Percentiles rank a stretch among this genome's conserved stretches.
These are phyloP conservation scores for Sporothrix variecibatus DNA, from an alignment of 2,329 filamentous ascomycete species.

Conservation along the genomic window DNA sequence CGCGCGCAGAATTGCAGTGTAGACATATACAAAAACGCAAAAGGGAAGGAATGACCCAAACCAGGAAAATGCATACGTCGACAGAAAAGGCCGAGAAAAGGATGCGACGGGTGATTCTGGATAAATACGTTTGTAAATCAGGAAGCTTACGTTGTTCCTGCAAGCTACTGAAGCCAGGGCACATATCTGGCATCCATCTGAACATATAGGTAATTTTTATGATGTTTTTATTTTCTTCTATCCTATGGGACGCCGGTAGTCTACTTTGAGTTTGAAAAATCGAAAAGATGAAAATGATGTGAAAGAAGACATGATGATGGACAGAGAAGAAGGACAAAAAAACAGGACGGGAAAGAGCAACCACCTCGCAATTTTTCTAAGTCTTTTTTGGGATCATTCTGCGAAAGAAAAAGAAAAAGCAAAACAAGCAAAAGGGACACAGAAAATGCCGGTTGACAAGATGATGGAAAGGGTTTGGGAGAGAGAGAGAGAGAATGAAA, in stretches of 20 bases:
- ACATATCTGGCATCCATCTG: neutral
- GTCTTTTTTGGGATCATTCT: neutral
- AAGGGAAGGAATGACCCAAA: neutral
- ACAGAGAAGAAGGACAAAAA: neutral
- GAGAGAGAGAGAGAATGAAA: no score
- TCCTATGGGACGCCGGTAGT: constrained; percentile 22
- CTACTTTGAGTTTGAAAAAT: constrained; percentile 8
- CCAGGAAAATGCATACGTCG: neutral
- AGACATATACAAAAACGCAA: neutral
- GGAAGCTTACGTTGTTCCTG: neutral
- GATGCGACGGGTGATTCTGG: neutral
- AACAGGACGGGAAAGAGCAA: neutral
- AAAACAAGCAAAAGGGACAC: neutral
- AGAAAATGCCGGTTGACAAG: constrained; percentile 2
- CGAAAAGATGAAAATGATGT: neutral
- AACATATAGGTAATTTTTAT: neutral
- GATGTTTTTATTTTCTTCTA: constrained; percentile 22
- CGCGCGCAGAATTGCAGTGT: neutral
- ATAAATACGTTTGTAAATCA: neutral
- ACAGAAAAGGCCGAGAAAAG: neutral
- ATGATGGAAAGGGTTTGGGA: neutral
- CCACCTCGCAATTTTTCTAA: constrained; percentile 7
- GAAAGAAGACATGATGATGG: neutral
- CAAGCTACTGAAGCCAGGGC: neutral
- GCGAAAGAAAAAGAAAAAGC: neutral